Evolutionary conservation across 23 red algal genomes (phyloP), one percentile per base, ranked within the genome.

Genomic region (Pyropia haitanensis): DNA sequence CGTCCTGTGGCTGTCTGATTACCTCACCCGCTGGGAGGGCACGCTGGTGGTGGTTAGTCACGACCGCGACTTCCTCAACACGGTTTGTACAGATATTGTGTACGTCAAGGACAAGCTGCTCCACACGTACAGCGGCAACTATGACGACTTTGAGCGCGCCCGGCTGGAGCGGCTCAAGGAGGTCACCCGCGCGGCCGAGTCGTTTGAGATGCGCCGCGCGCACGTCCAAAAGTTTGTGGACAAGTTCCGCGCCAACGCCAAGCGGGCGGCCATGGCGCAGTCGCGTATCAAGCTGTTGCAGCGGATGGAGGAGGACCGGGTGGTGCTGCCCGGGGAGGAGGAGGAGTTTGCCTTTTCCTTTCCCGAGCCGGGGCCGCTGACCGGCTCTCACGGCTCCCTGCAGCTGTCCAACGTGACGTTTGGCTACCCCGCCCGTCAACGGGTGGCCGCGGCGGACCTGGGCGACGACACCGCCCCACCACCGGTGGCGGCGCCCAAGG

Each of bases 201-300:
- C 68, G 46, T 74, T 73, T 18, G 89, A 95, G 62, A 86, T 95
- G 89, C 69, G 68, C 32, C 76, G 81, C 19, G 77, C 67, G 10
- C 89, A 95, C 53, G 75, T 95, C 28, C 89, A 95, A 25, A 85
- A 86, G 52, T 95, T 95, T 52, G 89, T 95, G 21, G 89, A 95
- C 64, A 77, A 80, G 28, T 95, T 95, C 54, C 61, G 89, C 14
- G 85, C 63, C 67, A 95, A 95, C 34, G 89, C 89, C 3, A 95
- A 95, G 61, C 80, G 89, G 51, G 89, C 89, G 19, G 68, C 67
- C 30, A 81, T 95, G 80, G 93, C 93, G 20, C 93, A 97, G 60
- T 85, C 74, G 23, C 60, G 93, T 49, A 67, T 97, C 54, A 97
- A 97, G 46, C 80, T 87, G 75, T 56, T 97, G 10, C 57, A 79